A percentile compares a stretch with the other conserved stretches of the same genome.
phyloP scores from a whole-genome alignment of 176 grass and related monocot genomes.

The Carex pumila region DNA sequence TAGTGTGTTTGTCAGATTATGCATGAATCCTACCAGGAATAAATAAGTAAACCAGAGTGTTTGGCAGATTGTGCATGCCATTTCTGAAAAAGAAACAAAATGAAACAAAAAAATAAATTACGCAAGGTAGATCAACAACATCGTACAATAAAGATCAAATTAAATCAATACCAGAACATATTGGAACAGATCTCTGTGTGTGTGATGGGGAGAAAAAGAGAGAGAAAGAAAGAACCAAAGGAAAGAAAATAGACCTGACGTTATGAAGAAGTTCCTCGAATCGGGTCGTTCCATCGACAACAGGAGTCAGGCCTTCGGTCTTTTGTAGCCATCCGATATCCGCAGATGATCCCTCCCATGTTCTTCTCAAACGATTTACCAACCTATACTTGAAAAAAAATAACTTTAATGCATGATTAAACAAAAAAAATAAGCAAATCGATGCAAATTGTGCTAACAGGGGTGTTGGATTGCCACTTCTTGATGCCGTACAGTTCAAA shows the following conservation, averaged over 20 bases:
- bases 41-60: conserved; percentile 83
- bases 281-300: conserved; percentile 52
- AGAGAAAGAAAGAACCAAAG: not conserved
- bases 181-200: not conserved
- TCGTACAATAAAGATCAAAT: not conserved
- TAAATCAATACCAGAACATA: not conserved
- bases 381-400: conserved; percentile 35
- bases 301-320: conserved; percentile 31
- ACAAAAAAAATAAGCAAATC: not conserved
- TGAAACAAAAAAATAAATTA: not conserved
- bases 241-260: conserved; percentile 38
- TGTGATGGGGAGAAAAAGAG: not conserved
- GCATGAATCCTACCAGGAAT: conserved; percentile 67
- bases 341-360: conserved; percentile 58
- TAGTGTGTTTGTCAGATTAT: conserved; percentile 51
- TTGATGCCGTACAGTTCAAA: not conserved
- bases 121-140: not conserved
- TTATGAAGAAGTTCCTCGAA: conserved; percentile 62
- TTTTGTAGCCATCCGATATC: conserved; percentile 93
- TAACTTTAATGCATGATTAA: conserved; percentile 8
- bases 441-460: not conserved
- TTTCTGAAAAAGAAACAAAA: conserved; percentile 58
- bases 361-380: conserved; percentile 57
- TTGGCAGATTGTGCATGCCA: conserved; percentile 58
- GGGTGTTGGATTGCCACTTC: not conserved